These are phyloP conservation scores for Spongospora subterranea DNA, from an alignment of 208 protist species.

Conservation along the genomic window DNA sequence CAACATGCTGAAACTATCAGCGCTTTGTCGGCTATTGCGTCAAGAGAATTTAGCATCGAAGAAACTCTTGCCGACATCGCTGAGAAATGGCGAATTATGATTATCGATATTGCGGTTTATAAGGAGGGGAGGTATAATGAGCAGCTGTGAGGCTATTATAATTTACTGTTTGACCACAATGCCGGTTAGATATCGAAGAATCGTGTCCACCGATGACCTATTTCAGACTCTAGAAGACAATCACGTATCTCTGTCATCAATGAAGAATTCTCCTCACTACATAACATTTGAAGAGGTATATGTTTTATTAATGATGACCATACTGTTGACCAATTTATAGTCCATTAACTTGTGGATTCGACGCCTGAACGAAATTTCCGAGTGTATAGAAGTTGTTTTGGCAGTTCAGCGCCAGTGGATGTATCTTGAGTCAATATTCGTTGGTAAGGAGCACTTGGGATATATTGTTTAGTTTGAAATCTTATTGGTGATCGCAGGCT, in stretches of 20 bases:
- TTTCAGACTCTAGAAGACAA: conserved; percentile 90
- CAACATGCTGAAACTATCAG: conserved; percentile 88
- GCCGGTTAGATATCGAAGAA: conserved; percentile 86
- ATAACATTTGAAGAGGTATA: conserved; percentile 85
- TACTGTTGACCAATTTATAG: neutral
- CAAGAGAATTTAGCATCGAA: conserved; percentile 91
- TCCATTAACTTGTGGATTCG: conserved; percentile 92
- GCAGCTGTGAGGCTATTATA: conserved; percentile 69
- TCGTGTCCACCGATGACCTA: conserved; percentile 87
- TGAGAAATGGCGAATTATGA: conserved; percentile 85
- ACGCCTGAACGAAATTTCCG: conserved; percentile 87
- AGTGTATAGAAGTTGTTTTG: conserved; percentile 85
- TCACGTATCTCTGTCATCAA: conserved; percentile 85
- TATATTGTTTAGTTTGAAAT: neutral
- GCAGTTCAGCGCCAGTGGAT: conserved; percentile 95
- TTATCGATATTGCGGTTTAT: conserved; percentile 74
- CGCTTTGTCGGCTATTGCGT: conserved; percentile 87
- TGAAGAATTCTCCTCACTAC: conserved; percentile 94
- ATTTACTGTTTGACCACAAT: conserved; percentile 43
- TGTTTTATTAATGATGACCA: neutral
- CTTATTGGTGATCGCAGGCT: too few relatives aligned
- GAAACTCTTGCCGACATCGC: conserved; percentile 86
- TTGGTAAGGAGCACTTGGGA: conserved; percentile 72
- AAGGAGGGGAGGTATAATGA: conserved; percentile 75
- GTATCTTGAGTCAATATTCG: conserved; percentile 96